These are phyloP conservation scores for Malassezia sp. DNA, from an alignment of 1,284 basidiomycete species.

Conservation along the genomic window DNA sequence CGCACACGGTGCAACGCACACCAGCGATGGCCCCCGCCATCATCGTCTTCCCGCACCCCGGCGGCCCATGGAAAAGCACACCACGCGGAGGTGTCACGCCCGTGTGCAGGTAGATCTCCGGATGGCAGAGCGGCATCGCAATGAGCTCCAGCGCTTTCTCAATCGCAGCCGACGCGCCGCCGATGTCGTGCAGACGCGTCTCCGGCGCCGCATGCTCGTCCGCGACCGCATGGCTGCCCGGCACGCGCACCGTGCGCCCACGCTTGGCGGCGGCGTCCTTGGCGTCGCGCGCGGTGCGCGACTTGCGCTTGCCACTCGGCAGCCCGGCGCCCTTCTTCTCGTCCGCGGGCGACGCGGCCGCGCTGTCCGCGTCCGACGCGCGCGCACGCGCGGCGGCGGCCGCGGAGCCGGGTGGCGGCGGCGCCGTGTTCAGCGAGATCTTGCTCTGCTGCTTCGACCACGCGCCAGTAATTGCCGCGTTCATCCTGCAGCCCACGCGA, in stretches of 20 bases:
- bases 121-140: constrained; percentile 84
- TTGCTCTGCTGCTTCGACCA: constrained; percentile 31
- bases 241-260: constrained; percentile 15
- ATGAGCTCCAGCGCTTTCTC: constrained; percentile 91
- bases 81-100: constrained; percentile 85
- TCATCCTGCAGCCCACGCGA: constrained; percentile 19
- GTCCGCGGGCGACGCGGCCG: constrained; percentile 2
- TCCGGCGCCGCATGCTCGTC: constrained; percentile 50
- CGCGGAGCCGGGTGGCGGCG: constrained; percentile 27
- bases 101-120: constrained; percentile 85
- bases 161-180: constrained; percentile 71
- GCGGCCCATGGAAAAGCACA: constrained; percentile 87
- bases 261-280: constrained; percentile 15
- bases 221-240: constrained; percentile 18
- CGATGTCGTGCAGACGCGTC: constrained; percentile 68
- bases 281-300: constrained; percentile 22
- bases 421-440: constrained; percentile 31
- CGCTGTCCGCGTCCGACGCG: background rate
- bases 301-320: constrained; percentile 39
- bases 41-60: constrained; percentile 78
- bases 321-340: constrained; percentile 16
- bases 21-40: constrained; percentile 63
- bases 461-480: constrained; percentile 35
- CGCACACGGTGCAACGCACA: constrained; percentile 57
- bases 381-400: constrained; percentile 26